Evolutionary conservation across 2,329 filamentous ascomycete genomes (phyloP).

Genomic region (Penicillium sp.): DNA sequence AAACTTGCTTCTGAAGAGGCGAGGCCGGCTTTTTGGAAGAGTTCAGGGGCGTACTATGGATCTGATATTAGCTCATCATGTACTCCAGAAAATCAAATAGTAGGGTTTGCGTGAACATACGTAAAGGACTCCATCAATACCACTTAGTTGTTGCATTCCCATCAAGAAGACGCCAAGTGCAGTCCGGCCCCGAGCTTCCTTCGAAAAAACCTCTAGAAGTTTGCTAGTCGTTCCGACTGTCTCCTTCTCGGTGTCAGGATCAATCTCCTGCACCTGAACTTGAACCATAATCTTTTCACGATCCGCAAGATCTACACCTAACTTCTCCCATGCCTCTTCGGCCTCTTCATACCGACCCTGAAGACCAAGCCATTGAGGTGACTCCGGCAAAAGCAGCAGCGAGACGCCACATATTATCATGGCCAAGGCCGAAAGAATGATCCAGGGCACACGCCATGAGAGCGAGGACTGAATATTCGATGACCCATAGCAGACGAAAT

Average conservation of each 20-base stretch:
- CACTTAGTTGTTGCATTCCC: constrained; percentile 60
- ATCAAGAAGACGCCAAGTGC: constrained; percentile 59
- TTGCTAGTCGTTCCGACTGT: constrained; percentile 18
- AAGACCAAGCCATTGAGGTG: constrained; percentile 58
- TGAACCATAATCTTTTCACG: constrained; percentile 34
- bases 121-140: constrained; percentile 65
- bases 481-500: constrained; percentile 62
- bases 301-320: constrained; percentile 49
- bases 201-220: constrained; percentile 34
- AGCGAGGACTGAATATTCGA: constrained; percentile 48
- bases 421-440: constrained; percentile 48
- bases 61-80: background rate
- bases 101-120: constrained; percentile 35
- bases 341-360: constrained; percentile 52
- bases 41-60: constrained; percentile 57
- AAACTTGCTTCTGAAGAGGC: constrained; percentile 56
- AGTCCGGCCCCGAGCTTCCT: constrained; percentile 50
- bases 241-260: constrained; percentile 32
- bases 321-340: constrained; percentile 39
- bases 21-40: constrained; percentile 63
- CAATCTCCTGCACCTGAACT: constrained; percentile 33
- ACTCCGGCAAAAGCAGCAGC: constrained; percentile 53
- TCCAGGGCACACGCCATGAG: constrained; percentile 60
- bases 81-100: no score
- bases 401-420: constrained; percentile 38